Percentiles rank a stretch among this genome's conserved stretches.
Evolutionary conservation across 176 grass and related monocot species (phyloP).

Genomic region (Neostapfia colusana): DNA sequence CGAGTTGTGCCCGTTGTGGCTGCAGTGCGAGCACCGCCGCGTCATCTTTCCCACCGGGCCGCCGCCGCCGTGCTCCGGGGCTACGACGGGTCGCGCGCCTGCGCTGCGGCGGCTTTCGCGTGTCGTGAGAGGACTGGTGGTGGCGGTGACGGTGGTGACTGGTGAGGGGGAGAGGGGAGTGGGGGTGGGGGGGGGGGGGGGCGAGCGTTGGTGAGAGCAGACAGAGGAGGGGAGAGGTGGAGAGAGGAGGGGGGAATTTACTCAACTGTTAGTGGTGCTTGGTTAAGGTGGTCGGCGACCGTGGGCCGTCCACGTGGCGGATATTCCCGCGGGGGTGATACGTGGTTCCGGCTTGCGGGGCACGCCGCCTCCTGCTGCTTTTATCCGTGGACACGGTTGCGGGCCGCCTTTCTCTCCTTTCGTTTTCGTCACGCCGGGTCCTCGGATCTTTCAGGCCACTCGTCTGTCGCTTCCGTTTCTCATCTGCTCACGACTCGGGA

Average conservation of each 20-base stretch:
- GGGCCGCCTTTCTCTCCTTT: slow-evolving; percentile 1
- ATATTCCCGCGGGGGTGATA: slow-evolving; percentile 46
- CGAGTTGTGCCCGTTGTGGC: slow-evolving; percentile 97
- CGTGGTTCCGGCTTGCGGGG: slow-evolving; percentile 50
- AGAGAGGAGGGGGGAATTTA: neutral
- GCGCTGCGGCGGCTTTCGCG: neutral
- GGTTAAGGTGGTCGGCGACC: slow-evolving; percentile 44
- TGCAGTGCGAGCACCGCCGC: slow-evolving; percentile 96
- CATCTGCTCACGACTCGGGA: neutral
- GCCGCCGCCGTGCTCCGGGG: neutral
- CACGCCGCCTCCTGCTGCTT: slow-evolving; percentile 39
- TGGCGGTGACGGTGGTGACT: neutral
- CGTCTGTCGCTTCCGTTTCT: neutral
- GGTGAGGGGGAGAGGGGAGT: neutral
- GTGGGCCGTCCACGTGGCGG: slow-evolving; percentile 80
- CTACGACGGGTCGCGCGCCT: neutral
- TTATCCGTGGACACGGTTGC: slow-evolving; percentile 18
- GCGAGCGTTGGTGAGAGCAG: neutral
- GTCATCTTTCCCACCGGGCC: slow-evolving; percentile 51
- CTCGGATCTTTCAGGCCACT: slow-evolving; percentile 18
- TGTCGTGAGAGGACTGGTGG: neutral
- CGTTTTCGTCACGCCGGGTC: slow-evolving; percentile 15
- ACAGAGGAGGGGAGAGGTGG: neutral
- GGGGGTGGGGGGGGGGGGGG: neutral
- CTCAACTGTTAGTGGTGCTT: slow-evolving; percentile 44